Conservation (phyloP, 2,329 filamentous ascomycete species). For the Epichloe amarillans region DNA sequence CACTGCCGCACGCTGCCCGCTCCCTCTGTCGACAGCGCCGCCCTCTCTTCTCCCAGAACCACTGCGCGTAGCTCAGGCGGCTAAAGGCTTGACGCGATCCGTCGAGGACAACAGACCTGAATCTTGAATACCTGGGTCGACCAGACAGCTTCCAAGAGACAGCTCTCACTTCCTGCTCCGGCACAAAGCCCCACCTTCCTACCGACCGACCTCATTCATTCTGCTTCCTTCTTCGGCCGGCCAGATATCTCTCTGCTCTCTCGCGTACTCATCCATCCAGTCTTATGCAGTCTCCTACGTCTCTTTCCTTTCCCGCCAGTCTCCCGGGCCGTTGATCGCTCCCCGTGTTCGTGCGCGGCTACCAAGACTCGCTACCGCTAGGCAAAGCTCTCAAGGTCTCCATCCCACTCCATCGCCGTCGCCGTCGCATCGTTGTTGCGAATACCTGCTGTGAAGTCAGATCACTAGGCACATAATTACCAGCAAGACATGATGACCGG, state of each 20-base stretch:
- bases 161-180: background rate
- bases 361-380: background rate
- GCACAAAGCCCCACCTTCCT: slow-evolving; percentile 2
- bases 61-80: background rate
- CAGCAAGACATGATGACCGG: slow-evolving; percentile 55
- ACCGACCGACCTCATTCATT: slow-evolving; percentile 2
- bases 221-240: background rate
- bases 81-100: background rate
- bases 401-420: background rate
- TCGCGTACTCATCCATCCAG: background rate
- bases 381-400: background rate
- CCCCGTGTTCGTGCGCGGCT: background rate
- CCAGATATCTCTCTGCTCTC: background rate
- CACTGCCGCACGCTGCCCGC: background rate
- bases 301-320: background rate
- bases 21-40: background rate
- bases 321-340: background rate
- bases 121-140: background rate
- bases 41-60: background rate
- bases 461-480: background rate
- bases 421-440: background rate
- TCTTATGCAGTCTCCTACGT: background rate
- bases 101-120: background rate
- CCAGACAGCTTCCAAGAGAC: background rate
- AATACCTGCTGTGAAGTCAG: background rate